phyloP scores from a whole-genome alignment of 2,329 filamentous ascomycete genomes.

The Fusarium piperis region DNA sequence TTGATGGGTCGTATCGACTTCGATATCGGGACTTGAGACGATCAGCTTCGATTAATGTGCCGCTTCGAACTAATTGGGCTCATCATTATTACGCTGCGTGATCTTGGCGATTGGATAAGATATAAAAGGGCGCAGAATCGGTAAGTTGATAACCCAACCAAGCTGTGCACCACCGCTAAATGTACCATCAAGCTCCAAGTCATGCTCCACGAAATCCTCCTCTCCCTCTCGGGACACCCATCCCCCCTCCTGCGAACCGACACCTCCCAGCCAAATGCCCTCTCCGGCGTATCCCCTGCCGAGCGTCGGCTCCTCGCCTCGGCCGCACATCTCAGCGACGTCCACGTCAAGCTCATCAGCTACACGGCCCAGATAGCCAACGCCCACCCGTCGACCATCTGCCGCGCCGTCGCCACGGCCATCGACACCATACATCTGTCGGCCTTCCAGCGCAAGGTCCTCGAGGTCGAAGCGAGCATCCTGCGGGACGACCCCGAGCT shows the following conservation, averaged over 20 bases:
- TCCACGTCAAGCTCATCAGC: slow-evolving; percentile 77
- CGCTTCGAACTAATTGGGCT: slow-evolving; percentile 63
- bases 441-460: slow-evolving; percentile 82
- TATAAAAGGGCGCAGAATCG: slow-evolving; percentile 45
- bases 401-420: slow-evolving; percentile 84
- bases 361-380: slow-evolving; percentile 74
- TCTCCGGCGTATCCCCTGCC: slow-evolving; percentile 72
- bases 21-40: slow-evolving; percentile 13
- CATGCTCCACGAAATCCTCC: slow-evolving; percentile 99
- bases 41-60: slow-evolving; percentile 54
- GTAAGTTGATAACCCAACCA: slow-evolving; percentile 19
- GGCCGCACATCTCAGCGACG: slow-evolving; percentile 78
- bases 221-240: slow-evolving; percentile 93
- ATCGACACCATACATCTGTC: slow-evolving; percentile 80
- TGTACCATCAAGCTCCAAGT: slow-evolving; percentile 23
- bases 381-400: slow-evolving; percentile 81
- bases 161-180: slow-evolving; percentile 20
- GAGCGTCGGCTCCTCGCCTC: slow-evolving; percentile 84
- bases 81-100: slow-evolving; percentile 58
- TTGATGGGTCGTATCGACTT: background rate
- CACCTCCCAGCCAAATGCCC: slow-evolving; percentile 56
- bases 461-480: slow-evolving; percentile 84
- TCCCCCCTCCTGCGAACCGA: slow-evolving; percentile 81
- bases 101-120: slow-evolving; percentile 53
- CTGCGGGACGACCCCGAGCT: slow-evolving; percentile 78